phyloP scores from a whole-genome alignment of 495 filamentous ascomycete species.

The Bacidia rubella region DNA sequence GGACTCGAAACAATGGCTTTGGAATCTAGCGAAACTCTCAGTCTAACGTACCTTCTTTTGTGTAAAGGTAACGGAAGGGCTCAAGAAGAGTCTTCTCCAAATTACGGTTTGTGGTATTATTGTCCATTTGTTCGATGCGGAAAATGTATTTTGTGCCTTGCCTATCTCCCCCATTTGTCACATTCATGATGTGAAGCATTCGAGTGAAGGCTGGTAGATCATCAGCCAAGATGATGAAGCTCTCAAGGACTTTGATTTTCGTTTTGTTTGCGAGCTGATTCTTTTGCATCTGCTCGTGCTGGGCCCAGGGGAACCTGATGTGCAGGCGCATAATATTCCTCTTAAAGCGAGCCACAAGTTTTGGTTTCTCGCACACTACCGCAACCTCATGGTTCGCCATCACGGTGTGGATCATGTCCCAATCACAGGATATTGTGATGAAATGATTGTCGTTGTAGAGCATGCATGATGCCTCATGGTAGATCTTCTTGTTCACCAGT shows the following conservation, averaged over 20 bases:
- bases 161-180: neutral
- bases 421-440: neutral
- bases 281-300: neutral
- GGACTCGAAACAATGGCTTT: no score
- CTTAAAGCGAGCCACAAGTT: neutral
- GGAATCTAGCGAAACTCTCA: no score
- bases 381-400: neutral
- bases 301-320: neutral
- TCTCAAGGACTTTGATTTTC: no score
- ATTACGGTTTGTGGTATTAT: no score
- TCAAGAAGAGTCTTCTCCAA: neutral
- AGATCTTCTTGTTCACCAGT: neutral
- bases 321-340: neutral
- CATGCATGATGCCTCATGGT: neutral
- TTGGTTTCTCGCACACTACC: neutral
- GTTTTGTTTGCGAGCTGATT: neutral
- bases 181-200: neutral
- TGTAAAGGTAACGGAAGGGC: neutral
- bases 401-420: neutral
- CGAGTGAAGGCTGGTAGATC: neutral
- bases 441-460: neutral
- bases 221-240: neutral
- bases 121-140: no score
- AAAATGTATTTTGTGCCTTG: neutral
- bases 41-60: no score